These are phyloP conservation scores for Fusarium mangiferae DNA, from an alignment of 2,329 filamentous ascomycete species.

Conservation along the genomic window DNA sequence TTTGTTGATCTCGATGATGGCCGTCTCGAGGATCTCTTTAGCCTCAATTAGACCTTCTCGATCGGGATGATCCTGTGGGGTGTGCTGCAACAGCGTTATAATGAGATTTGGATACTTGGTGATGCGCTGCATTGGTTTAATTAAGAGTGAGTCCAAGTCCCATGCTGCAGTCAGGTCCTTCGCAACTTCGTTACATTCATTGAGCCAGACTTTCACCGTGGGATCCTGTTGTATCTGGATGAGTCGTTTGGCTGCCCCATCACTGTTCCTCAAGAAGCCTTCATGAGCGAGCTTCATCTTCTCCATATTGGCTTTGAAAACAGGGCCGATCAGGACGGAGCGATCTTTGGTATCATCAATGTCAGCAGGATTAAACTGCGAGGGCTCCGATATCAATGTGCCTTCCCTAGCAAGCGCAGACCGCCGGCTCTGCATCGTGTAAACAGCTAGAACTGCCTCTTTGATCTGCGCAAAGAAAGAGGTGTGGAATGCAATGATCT, in stretches of 20 bases:
- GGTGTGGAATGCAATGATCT: slow-evolving; percentile 88
- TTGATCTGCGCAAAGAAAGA: slow-evolving; percentile 83
- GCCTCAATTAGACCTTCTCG: slow-evolving; percentile 68
- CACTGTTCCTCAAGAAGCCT: slow-evolving; percentile 71
- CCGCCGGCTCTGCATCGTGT: slow-evolving; percentile 69
- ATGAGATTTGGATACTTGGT: slow-evolving; percentile 93
- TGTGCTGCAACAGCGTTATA: slow-evolving; percentile 80
- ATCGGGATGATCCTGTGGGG: slow-evolving; percentile 86
- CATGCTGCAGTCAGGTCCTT: slow-evolving; percentile 93
- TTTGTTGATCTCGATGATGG: slow-evolving; percentile 90
- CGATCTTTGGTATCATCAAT: slow-evolving; percentile 64
- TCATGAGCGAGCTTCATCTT: slow-evolving; percentile 71
- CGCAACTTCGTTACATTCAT: slow-evolving; percentile 91
- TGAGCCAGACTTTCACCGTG: slow-evolving; percentile 83
- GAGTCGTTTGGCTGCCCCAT: slow-evolving; percentile 69
- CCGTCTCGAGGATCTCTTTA: slow-evolving; percentile 66
- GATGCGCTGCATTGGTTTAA: slow-evolving; percentile 95
- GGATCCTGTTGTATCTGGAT: slow-evolving; percentile 72
- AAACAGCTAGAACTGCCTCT: slow-evolving; percentile 80
- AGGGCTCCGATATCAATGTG: slow-evolving; percentile 54
- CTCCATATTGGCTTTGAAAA: slow-evolving; percentile 67
- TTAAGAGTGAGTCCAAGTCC: slow-evolving; percentile 94
- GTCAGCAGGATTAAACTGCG: slow-evolving; percentile 53
- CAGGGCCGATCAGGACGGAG: slow-evolving; percentile 61
- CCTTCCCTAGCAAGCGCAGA: slow-evolving; percentile 55